Evolutionary conservation across 176 grass and related monocot species (phyloP).

Genomic region (Bothriochloa decipiens): DNA sequence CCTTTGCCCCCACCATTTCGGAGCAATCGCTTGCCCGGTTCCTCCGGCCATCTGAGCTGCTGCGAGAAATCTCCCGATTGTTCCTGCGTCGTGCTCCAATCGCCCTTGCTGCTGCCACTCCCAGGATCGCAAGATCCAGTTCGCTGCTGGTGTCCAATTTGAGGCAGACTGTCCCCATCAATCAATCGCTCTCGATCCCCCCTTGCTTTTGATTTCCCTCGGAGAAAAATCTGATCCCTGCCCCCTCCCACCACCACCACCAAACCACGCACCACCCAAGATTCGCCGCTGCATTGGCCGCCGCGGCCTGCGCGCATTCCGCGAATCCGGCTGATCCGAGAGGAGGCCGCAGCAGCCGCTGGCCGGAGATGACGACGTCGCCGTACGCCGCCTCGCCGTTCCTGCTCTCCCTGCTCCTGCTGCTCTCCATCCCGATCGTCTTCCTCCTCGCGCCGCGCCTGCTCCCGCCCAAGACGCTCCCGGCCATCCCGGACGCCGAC

Average conservation of each 20-base stretch:
- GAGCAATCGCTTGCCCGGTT: background rate
- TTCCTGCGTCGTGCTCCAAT: background rate
- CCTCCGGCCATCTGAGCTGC: background rate
- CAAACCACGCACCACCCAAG: conserved; percentile 9
- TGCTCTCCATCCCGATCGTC: conserved; percentile 70
- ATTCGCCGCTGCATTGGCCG: conserved; percentile 43
- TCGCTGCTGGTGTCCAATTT: conserved; percentile 14
- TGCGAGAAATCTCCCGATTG: conserved; percentile 1
- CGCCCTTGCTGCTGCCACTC: background rate
- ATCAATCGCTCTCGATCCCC: conserved; percentile 53
- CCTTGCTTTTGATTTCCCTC: background rate
- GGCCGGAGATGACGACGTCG: conserved; percentile 56
- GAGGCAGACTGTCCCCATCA: conserved; percentile 41
- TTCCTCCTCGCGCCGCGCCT: conserved; percentile 80
- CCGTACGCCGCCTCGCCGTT: conserved; percentile 64
- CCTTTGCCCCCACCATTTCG: conserved; percentile 8
- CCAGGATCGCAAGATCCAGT: conserved; percentile 50
- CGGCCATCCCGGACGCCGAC: conserved; percentile 81
- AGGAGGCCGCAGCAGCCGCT: background rate
- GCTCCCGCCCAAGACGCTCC: conserved; percentile 80
- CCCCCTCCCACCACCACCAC: background rate
- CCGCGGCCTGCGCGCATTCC: conserved; percentile 29
- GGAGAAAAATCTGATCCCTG: conserved; percentile 30
- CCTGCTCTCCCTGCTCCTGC: conserved; percentile 62
- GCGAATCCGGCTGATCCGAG: background rate